phyloP scores from a whole-genome alignment of 345 rosid species.

The Eucalyptus victrix region DNA sequence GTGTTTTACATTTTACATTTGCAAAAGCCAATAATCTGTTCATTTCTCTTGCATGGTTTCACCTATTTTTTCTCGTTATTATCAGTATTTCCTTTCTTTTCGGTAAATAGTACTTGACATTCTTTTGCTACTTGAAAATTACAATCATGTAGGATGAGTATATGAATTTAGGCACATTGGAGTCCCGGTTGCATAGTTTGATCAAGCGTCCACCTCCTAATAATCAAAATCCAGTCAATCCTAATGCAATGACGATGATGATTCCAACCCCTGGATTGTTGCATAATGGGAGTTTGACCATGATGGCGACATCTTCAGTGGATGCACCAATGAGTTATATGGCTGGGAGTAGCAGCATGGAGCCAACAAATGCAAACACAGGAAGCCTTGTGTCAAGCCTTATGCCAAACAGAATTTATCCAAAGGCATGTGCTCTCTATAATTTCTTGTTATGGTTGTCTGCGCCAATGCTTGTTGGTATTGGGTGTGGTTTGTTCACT shows the following conservation, averaged over 20 bases:
- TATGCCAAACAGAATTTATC: no score
- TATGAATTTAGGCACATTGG: neutral
- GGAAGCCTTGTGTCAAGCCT: neutral
- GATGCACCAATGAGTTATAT: neutral
- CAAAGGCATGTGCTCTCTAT: no score
- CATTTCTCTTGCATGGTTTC: no score
- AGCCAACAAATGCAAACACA: neutral
- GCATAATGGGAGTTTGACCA: neutral
- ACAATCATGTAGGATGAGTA: neutral
- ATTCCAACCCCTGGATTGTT: neutral
- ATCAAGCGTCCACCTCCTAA: neutral
- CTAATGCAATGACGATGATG: neutral
- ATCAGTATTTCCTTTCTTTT: no score
- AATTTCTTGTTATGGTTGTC: no score
- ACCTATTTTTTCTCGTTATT: no score
- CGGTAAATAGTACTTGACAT: neutral
- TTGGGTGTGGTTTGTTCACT: no score
- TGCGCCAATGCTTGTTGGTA: accelerated
- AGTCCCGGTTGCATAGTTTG: neutral
- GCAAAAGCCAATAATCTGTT: no score
- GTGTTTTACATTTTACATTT: no score
- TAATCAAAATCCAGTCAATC: neutral
- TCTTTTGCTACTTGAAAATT: neutral
- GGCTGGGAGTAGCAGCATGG: neutral
- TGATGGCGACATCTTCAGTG: neutral